phyloP scores from a whole-genome alignment of 345 rosid species.

The Diplotaxis tenuifolia region DNA sequence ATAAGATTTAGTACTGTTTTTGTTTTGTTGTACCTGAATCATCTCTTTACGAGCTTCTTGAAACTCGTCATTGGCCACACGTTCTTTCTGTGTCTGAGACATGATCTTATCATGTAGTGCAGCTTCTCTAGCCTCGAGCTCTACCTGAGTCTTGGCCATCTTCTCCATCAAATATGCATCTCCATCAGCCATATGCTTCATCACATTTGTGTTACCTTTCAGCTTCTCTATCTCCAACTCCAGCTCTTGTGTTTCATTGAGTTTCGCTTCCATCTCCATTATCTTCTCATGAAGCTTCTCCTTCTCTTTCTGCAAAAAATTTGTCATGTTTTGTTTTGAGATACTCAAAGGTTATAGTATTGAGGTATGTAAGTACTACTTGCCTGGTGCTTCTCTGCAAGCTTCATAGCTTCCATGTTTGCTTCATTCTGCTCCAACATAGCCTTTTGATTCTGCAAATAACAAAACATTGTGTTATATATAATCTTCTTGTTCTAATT shows the following conservation, averaged over 20 bases:
- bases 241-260: conserved; percentile 62
- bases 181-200: conserved; percentile 51
- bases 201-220: conserved; percentile 51
- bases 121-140: conserved; percentile 52
- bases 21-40: conserved; percentile 42
- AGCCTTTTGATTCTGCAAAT: conserved; percentile 54
- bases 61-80: conserved; percentile 52
- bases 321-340: conserved; percentile 12
- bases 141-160: conserved; percentile 40
- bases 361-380: not conserved
- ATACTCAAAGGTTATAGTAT: not conserved
- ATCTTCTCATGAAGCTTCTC: conserved; percentile 49
- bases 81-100: conserved; percentile 50
- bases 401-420: conserved; percentile 43
- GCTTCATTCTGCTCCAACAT: conserved; percentile 66
- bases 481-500: not conserved
- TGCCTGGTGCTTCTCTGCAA: conserved; percentile 67
- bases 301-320: conserved; percentile 51
- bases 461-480: not conserved
- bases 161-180: conserved; percentile 41
- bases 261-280: conserved; percentile 47
- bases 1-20: not conserved
- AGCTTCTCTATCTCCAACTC: conserved; percentile 68
- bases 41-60: conserved; percentile 72
- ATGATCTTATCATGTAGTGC: conserved; percentile 41